Evolutionary conservation across 2,329 filamentous ascomycete genomes (phyloP).

Genomic region (Pseudogymnoascus sp.): DNA sequence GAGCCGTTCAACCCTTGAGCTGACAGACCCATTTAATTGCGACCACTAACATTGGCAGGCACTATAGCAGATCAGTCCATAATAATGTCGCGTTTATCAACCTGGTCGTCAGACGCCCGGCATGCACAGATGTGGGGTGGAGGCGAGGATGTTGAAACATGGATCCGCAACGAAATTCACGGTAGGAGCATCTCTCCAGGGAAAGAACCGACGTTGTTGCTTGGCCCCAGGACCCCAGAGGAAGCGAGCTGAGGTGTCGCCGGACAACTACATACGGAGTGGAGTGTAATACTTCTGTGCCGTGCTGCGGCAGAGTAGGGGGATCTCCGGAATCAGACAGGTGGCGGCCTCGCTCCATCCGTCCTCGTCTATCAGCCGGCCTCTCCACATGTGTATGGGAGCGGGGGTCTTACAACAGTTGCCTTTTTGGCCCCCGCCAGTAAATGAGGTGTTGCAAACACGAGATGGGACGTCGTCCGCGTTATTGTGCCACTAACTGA

Average conservation of each 20-base stretch:
- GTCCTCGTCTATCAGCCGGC: neutral
- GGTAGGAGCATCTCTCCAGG: neutral
- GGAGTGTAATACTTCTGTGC: neutral
- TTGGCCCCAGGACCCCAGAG: neutral
- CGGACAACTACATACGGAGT: neutral
- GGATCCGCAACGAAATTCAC: neutral
- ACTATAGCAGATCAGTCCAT: neutral
- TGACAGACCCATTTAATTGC: conserved; percentile 1
- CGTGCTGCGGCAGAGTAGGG: neutral
- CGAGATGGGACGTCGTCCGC: neutral
- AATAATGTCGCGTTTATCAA: conserved; percentile 4
- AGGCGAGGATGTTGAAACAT: neutral
- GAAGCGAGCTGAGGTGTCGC: neutral
- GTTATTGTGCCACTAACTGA: neutral
- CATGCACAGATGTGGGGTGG: conserved; percentile 1
- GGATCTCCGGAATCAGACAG: neutral
- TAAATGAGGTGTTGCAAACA: conserved; percentile 1
- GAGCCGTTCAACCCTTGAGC: neutral
- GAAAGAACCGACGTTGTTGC: neutral
- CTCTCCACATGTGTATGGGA: neutral
- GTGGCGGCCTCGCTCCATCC: neutral
- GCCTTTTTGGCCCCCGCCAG: neutral
- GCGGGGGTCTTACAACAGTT: neutral
- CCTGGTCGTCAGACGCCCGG: conserved; percentile 3
- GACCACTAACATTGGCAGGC: neutral